Conservation (phyloP, 2,329 filamentous ascomycete species). For the Alternaria infectoria region DNA sequence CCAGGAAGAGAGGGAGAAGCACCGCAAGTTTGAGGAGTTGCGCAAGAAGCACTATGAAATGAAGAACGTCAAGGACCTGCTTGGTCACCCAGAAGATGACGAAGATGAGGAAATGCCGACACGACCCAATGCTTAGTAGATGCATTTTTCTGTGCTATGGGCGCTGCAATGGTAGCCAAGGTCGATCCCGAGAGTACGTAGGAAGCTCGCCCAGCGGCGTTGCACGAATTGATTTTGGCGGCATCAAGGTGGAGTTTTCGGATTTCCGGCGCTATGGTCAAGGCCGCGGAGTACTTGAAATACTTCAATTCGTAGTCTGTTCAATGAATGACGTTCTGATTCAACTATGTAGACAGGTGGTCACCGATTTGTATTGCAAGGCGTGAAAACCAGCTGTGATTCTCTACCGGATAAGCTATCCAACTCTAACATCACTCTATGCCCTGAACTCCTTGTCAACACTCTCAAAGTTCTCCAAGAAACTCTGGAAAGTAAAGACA, state of each 20-base stretch:
- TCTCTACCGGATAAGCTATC: neutral
- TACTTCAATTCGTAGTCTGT: conserved; percentile 4
- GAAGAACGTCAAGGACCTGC: conserved; percentile 86
- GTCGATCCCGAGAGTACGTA: neutral
- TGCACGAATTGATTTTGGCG: conserved; percentile 13
- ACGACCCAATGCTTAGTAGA: conserved; percentile 9
- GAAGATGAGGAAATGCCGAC: conserved; percentile 15
- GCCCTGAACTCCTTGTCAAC: conserved; percentile 78
- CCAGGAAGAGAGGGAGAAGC: conserved; percentile 84
- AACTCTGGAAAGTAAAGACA: conserved; percentile 86
- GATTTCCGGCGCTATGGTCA: conserved; percentile 1
- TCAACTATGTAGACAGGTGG: neutral
- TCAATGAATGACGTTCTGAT: neutral
- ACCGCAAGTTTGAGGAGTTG: conserved; percentile 86
- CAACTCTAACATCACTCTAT: neutral
- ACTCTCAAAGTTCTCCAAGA: conserved; percentile 83
- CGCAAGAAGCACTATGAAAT: conserved; percentile 99
- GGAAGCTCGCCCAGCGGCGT: neutral
- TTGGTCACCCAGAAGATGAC: conserved; percentile 59
- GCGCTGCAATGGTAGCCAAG: neutral
- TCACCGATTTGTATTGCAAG: neutral
- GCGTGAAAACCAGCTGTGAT: neutral
- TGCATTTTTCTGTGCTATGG: neutral
- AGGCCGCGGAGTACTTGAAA: neutral
- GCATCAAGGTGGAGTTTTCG: conserved; percentile 19